Base-by-base conservation (phyloP, 2,329 filamentous ascomycete species). In the Drechslerella stenobrocha region DNA sequence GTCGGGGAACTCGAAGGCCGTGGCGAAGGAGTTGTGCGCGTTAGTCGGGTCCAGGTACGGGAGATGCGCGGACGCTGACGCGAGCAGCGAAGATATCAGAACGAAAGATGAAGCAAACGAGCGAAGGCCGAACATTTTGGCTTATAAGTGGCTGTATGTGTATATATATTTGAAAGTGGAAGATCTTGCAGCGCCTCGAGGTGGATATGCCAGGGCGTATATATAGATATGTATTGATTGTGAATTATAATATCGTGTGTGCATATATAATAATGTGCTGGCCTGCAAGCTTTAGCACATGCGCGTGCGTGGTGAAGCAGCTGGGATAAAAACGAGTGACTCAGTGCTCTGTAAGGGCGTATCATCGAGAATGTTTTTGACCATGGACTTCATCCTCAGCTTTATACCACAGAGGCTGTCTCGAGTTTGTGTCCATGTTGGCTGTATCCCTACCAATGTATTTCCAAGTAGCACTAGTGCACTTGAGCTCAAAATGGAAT, bases 1-100 rank as follows among this genome's bases (percentile, higher is more conserved):
- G 23, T 67, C 63, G 6, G 55, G 45, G 50, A 67, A 67, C 13
- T 15, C 1, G 37, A 67, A 67, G 3, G 63, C 63, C 20, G 55
- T 37, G n/a, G 18, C 2, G 24, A 50, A 55, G 3, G 55, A 60
- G 15, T 56, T 60, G 24, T 67, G 55, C n/a, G 24, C 2, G 45
- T 60, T 56, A 20, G 46, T 11, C 1, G 22, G n/a, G 55, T 67
- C 63, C 7, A 67, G 28, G 18, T 67, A 67, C 4, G 63, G 63
- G 22, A 60, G 11, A 32, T 67, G 55, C n/a, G 63, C 63, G 9
- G 37, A 3, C 4, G 37, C 37, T 2, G 42, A 58, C 26, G 24
- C 50, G 4, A 66, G 28, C 1, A 52, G 30, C 8, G 52, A 48
- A 13, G 22, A 22, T 50, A 67, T 2, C 8, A 22, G 18, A 60